These are phyloP conservation scores for Sphaerobolus stellatus DNA, from an alignment of 1,284 basidiomycete genomes.

Conservation along the genomic window DNA sequence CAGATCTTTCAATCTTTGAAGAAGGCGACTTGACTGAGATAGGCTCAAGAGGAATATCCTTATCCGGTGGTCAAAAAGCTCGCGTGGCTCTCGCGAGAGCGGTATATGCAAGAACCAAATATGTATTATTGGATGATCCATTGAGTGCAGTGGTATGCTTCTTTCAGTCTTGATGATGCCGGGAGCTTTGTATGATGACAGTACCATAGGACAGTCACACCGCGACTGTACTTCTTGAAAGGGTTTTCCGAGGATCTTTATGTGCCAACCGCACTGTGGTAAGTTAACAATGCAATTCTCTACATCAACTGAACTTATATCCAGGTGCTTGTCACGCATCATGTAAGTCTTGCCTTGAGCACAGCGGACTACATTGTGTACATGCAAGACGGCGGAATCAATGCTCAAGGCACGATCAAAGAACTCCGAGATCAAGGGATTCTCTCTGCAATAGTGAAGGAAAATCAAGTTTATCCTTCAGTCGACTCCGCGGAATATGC, in stretches of 20 bases:
- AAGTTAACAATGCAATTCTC: background rate
- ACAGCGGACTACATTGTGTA: constrained; percentile 69
- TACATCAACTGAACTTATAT: background rate
- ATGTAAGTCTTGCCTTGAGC: constrained; percentile 71
- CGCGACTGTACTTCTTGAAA: constrained; percentile 64
- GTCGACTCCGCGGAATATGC: constrained; percentile 14
- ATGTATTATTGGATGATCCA: constrained; percentile 15
- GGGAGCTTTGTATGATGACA: constrained; percentile 5
- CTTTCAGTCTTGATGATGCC: too few relatives aligned
- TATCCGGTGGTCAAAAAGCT: constrained; percentile 14
- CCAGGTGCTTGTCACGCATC: constrained; percentile 67
- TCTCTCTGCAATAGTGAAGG: constrained; percentile 57
- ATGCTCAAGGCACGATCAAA: constrained; percentile 62
- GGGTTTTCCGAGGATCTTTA: constrained; percentile 62
- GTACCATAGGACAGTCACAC: constrained; percentile 67
- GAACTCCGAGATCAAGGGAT: constrained; percentile 58
- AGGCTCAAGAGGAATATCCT: constrained; percentile 10
- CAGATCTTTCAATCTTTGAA: constrained; percentile 10
- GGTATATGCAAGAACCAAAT: constrained; percentile 9
- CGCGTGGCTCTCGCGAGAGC: constrained; percentile 12
- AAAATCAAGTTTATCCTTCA: too few relatives aligned
- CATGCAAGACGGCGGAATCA: constrained; percentile 73
- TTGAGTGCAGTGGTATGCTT: constrained; percentile 12
- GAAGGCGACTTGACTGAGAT: constrained; percentile 13
- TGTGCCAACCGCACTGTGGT: constrained; percentile 62